Percentiles rank a stretch among this genome's conserved stretches.
Evolutionary conservation across 2,329 filamentous ascomycete genomes (phyloP).

Genomic region (Colletotrichum destructivum): DNA sequence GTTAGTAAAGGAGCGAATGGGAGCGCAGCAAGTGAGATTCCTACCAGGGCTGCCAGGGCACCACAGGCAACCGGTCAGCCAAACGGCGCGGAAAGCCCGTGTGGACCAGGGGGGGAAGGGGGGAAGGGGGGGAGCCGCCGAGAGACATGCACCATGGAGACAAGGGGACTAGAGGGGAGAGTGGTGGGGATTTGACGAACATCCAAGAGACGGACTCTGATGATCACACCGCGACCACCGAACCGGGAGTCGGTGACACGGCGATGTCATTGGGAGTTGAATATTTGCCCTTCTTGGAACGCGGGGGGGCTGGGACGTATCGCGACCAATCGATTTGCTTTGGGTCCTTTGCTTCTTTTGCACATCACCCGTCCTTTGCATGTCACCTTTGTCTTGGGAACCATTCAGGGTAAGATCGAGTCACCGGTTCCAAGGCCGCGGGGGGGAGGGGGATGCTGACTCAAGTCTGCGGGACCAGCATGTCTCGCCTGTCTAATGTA

Average conservation of each 20-base stretch:
- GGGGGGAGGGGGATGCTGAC: not conserved
- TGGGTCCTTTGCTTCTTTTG: not conserved
- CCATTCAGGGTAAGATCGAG: not conserved
- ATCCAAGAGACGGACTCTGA: slow-evolving; percentile 15
- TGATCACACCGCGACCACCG: slow-evolving; percentile 32
- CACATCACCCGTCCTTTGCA: slow-evolving; percentile 14
- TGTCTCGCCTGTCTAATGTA: slow-evolving; percentile 3
- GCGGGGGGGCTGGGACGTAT: slow-evolving; percentile 29
- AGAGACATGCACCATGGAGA: slow-evolving; percentile 13
- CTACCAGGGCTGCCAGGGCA: slow-evolving; percentile 21
- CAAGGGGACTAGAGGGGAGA: slow-evolving; percentile 7
- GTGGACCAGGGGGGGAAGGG: slow-evolving; percentile 3
- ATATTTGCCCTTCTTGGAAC: not conserved
- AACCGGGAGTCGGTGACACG: slow-evolving; percentile 29
- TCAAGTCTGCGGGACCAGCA: not conserved
- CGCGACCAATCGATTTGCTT: slow-evolving; percentile 27
- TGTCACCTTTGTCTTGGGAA: not conserved
- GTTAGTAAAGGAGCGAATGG: slow-evolving; percentile 41
- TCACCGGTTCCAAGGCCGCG: slow-evolving; percentile 18
- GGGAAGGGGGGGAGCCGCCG: not conserved
- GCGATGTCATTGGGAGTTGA: slow-evolving; percentile 31
- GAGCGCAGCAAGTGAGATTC: slow-evolving; percentile 32
- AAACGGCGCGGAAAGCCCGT: slow-evolving; percentile 40
- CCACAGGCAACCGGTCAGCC: slow-evolving; percentile 34
- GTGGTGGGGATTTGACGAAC: not conserved